phyloP scores from a whole-genome alignment of 371 early-diverging fungal species.

The Gilbertella persicaria region DNA sequence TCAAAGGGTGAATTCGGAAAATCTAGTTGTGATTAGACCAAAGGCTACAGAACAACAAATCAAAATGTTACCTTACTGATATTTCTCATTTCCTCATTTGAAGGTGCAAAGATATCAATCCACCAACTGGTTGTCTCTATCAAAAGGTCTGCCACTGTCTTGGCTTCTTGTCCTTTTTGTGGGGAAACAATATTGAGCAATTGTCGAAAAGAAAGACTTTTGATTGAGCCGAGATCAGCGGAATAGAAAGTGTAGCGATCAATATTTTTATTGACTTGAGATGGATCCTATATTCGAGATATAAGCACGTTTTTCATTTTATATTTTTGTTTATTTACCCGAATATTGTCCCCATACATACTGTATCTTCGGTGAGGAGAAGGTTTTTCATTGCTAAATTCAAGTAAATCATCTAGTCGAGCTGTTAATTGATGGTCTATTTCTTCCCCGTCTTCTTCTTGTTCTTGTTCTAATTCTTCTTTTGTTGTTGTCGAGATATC shows the following conservation, averaged over 20 bases:
- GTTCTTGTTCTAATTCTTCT: slow-evolving; percentile 5
- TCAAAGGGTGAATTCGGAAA: slow-evolving; percentile 81
- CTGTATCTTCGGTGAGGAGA: slow-evolving; percentile 24
- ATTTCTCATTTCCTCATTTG: slow-evolving; percentile 76
- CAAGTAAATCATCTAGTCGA: slow-evolving; percentile 23
- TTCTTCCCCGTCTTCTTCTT: too few relatives aligned
- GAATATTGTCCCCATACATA: slow-evolving; percentile 28
- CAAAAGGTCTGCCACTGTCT: slow-evolving; percentile 37
- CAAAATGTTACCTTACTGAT: slow-evolving; percentile 58
- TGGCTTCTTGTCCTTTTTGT: slow-evolving; percentile 15
- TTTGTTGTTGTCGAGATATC: slow-evolving; percentile 1
- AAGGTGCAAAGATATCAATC: slow-evolving; percentile 85
- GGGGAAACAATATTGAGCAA: slow-evolving; percentile 24
- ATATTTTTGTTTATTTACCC: slow-evolving; percentile 11
- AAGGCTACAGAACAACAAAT: too few relatives aligned
- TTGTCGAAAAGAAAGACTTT: slow-evolving; percentile 49
- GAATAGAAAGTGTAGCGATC: slow-evolving; percentile 63
- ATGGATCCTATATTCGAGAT: slow-evolving; percentile 30
- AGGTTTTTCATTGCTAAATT: slow-evolving; percentile 3
- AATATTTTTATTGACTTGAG: slow-evolving; percentile 19
- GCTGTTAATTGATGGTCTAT: slow-evolving; percentile 18
- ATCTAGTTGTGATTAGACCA: slow-evolving; percentile 28
- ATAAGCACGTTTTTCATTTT: background rate
- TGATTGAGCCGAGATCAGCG: slow-evolving; percentile 52
- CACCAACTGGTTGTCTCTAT: slow-evolving; percentile 71